These are phyloP conservation scores for Biancaea sappan DNA, from an alignment of 306 rosid species.

Conservation along the genomic window DNA sequence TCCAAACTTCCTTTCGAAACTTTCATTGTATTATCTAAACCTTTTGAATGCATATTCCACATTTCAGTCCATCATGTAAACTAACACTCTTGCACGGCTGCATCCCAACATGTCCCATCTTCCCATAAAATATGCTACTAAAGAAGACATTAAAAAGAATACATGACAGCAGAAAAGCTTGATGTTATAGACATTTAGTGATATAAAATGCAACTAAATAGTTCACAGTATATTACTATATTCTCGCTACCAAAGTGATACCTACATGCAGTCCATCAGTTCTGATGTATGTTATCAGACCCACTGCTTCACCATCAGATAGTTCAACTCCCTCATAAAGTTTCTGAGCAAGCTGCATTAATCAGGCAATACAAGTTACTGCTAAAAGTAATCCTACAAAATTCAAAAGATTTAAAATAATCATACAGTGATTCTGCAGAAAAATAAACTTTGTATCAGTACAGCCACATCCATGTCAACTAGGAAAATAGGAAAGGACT, in stretches of 20 bases:
- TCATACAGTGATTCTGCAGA: slow-evolving; percentile 8
- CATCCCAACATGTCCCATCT: slow-evolving; percentile 5
- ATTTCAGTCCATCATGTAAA: not conserved
- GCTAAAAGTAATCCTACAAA: slow-evolving; percentile 20
- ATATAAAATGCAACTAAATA: slow-evolving; percentile 23
- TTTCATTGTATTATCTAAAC: not conserved
- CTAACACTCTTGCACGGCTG: not conserved
- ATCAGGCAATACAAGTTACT: slow-evolving; percentile 32
- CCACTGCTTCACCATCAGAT: slow-evolving; percentile 70
- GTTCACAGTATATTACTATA: slow-evolving; percentile 29
- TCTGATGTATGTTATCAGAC: slow-evolving; percentile 85
- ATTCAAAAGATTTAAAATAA: slow-evolving; percentile 2
- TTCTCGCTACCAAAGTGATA: slow-evolving; percentile 53
- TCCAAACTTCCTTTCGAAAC: not conserved
- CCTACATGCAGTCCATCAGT: slow-evolving; percentile 96
- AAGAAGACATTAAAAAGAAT: not conserved
- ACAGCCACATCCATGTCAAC: slow-evolving; percentile 9
- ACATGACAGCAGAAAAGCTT: not conserved
- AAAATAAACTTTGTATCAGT: slow-evolving; percentile 27
- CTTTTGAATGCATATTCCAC: not conserved
- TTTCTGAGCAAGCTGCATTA: slow-evolving; percentile 90
- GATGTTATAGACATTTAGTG: slow-evolving; percentile 7
- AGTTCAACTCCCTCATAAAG: slow-evolving; percentile 95
- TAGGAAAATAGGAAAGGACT: slow-evolving; percentile 17
- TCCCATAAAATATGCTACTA: not conserved